Evolutionary conservation across 2,329 filamentous ascomycete species (phyloP).

Genomic region (Hymenotorrendiella dingleyae): DNA sequence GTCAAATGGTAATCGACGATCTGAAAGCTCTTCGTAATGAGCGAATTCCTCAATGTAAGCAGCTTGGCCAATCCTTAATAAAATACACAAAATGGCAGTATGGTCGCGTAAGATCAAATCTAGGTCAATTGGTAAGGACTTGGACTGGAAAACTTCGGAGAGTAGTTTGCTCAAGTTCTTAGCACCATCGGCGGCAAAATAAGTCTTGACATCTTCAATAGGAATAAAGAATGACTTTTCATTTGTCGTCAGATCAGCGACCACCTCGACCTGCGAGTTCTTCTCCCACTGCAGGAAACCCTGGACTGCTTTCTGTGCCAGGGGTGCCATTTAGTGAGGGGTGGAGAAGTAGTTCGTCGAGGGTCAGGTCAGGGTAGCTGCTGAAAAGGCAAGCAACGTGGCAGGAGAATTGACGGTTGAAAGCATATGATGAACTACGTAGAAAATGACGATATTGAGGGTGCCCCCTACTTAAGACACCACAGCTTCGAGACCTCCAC

Average conservation of each 20-base stretch:
- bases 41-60: conserved; percentile 7
- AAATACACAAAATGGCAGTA: conserved; percentile 12
- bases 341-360: no score
- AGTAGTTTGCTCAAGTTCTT: conserved; percentile 13
- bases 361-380: no score
- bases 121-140: conserved; percentile 15
- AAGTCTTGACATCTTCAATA: conserved; percentile 13
- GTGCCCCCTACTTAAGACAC: no score
- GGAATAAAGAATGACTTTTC: conserved; percentile 19
- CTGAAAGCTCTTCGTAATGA: conserved; percentile 10
- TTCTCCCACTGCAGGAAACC: conserved; percentile 21
- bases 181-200: conserved; percentile 15
- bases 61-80: conserved; percentile 5
- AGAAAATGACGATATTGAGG: no score
- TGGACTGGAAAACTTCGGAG: conserved; percentile 14
- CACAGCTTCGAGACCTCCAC: no score
- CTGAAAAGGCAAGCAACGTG: no score
- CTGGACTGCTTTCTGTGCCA: no score
- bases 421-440: no score
- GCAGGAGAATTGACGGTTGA: no score
- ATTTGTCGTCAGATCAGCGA: conserved; percentile 10
- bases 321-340: no score
- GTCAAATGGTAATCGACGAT: conserved; percentile 25
- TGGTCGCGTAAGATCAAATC: conserved; percentile 19
- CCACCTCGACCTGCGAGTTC: conserved; percentile 13